Evolutionary conservation across 2,329 filamentous ascomycete species (phyloP), one percentile per base, ranked within the genome.

Genomic region (Scedosporium apiospermum): DNA sequence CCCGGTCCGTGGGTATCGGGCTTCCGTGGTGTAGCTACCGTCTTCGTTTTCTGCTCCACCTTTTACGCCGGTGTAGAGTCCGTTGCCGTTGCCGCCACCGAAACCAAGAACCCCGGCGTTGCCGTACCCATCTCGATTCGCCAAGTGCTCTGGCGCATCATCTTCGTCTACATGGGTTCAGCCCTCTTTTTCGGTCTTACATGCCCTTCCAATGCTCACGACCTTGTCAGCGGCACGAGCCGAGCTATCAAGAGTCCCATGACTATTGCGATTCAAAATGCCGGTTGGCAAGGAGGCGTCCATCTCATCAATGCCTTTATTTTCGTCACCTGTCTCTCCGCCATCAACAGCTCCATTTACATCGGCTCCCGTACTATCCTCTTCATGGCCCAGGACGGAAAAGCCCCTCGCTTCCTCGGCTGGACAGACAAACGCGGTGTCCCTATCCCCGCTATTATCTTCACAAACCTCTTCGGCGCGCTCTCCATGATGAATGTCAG

Each of bases 301-400:
- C 85, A 93, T 69, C 80, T 93, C 1, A 88, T 93, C 76, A 93
- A 93, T 66, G 88, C 86, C 46, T 88, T 91, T 69, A 90, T 91
- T 68, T 81, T 93, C 60, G 77, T 90, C 7, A 90, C 89, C 12
- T 89, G 89, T 62, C 77, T 91, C 44, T 87, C 82, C 0, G 88
- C 88, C 18, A 83, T 88, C 67, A 93, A 93, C 74, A 86, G 84
- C 61, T 89, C 87, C 7, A 88, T 93, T 65, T 93, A 92, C 71
- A 90, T 93, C 66, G 86, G 85, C 55, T 89, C 87, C 3, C 83
- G 90, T 23, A 92, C 89, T 0, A 74, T 93, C 1, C 75, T 92
- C 0, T 91, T 86, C 75, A 89, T 93, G 85, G 88, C 88, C 0
- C 86, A 90, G 68, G 85, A 86, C 55, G 79, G 83, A 57, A 90